Conservation (phyloP, 768 basidiomycete genomes). For the Amanita molliuscula region DNA sequence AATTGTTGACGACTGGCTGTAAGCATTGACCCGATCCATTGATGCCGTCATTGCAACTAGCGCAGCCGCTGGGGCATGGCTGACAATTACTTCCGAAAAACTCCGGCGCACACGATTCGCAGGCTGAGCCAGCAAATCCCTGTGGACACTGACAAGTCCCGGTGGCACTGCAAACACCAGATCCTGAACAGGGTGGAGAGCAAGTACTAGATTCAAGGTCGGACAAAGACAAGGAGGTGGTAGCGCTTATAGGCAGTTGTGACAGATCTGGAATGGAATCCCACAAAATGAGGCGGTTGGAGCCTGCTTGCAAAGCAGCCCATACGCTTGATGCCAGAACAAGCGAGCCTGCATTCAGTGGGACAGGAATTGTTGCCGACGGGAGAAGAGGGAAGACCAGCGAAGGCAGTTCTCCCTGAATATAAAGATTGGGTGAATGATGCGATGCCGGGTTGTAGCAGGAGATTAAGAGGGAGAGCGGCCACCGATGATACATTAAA, state of each 20-base stretch:
- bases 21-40: constrained; percentile 67
- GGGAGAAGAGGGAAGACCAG: constrained; percentile 41
- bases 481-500: constrained; percentile 47
- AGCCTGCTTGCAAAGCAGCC: constrained; percentile 51
- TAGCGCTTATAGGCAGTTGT: constrained; percentile 45
- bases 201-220: constrained; percentile 53
- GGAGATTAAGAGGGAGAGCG: constrained; percentile 59
- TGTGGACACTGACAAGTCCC: constrained; percentile 61
- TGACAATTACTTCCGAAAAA: constrained; percentile 66
- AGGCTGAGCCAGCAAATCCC: constrained; percentile 67
- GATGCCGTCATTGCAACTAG: constrained; percentile 66
- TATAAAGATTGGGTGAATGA: constrained; percentile 56
- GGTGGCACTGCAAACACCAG: constrained; percentile 47
- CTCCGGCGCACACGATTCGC: constrained; percentile 60
- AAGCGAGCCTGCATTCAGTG: constrained; percentile 49
- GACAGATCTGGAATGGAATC: constrained; percentile 66
- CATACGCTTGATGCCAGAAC: constrained; percentile 60
- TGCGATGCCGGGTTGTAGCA: constrained; percentile 55
- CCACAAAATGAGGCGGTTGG: constrained; percentile 62
- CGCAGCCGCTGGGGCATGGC: constrained; percentile 55
- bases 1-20: constrained; percentile 28
- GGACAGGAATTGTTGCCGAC: constrained; percentile 37
- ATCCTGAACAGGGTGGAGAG: constrained; percentile 56
- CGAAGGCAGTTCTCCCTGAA: constrained; percentile 54
- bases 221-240: constrained; percentile 46